Conservation (phyloP, 805 yeast genomes). For the Ogataea philodendri region DNA sequence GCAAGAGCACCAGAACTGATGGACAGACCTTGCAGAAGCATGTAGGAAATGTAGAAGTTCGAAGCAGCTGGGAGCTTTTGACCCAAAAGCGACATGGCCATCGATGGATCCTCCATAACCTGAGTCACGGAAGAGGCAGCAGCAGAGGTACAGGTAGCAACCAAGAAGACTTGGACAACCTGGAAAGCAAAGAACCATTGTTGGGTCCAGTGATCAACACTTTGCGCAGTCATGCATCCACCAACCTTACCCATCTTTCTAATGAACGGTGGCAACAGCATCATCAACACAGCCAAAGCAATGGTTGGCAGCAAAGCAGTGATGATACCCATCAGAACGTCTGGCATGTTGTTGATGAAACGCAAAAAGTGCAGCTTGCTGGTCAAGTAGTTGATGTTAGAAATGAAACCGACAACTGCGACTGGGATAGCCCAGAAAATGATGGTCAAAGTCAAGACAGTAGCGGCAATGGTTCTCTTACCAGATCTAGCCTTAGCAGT, state of each 20-base stretch:
- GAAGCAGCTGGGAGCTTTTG: conserved; percentile 82
- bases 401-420: conserved; percentile 93
- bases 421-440: conserved; percentile 97
- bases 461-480: conserved; percentile 57
- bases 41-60: conserved; percentile 83
- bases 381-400: conserved; percentile 77
- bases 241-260: conserved; percentile 70
- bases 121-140: conserved; percentile 75
- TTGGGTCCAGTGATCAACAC: conserved; percentile 79
- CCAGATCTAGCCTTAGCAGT: conserved; percentile 54
- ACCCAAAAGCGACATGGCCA: conserved; percentile 75
- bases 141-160: conserved; percentile 79
- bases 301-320: conserved; percentile 87
- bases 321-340: conserved; percentile 69
- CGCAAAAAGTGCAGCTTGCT: conserved; percentile 68
- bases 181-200: conserved; percentile 88
- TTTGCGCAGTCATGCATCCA: conserved; percentile 70
- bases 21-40: conserved; percentile 77
- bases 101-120: conserved; percentile 60
- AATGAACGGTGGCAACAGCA: conserved; percentile 81
- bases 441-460: conserved; percentile 63
- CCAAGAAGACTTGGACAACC: conserved; percentile 85
- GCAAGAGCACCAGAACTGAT: conserved; percentile 73
- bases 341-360: conserved; percentile 75
- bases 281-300: conserved; percentile 77